A percentile compares a stretch with the other conserved stretches of the same genome.
Conservation (phyloP, 805 yeast genomes). For the Ogataea paradorogensis region DNA sequence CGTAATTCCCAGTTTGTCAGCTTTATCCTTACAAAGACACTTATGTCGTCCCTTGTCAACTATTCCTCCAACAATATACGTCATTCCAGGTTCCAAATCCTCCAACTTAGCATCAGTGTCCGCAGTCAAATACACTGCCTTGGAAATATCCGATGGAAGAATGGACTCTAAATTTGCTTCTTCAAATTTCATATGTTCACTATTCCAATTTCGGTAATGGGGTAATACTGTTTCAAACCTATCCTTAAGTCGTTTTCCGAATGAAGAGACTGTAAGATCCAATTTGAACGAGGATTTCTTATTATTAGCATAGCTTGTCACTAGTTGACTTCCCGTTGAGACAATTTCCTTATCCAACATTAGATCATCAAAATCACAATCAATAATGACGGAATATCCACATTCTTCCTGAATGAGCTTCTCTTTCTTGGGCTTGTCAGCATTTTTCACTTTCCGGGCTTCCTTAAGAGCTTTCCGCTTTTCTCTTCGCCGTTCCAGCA, state of each 20-base stretch:
- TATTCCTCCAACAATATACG: constrained; percentile 91
- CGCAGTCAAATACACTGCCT: constrained; percentile 73
- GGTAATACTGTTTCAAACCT: constrained; percentile 66
- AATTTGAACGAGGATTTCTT: constrained; percentile 57
- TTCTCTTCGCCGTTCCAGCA: constrained; percentile 48
- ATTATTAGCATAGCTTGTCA: constrained; percentile 78
- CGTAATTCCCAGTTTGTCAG: constrained; percentile 62
- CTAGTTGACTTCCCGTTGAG: constrained; percentile 75
- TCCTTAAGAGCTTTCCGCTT: constrained; percentile 46
- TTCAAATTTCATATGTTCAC: constrained; percentile 47
- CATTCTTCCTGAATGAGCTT: constrained; percentile 35
- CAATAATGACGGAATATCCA: constrained; percentile 41
- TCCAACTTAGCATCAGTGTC: constrained; percentile 75
- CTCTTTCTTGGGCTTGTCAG: constrained; percentile 32
- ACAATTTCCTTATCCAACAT: constrained; percentile 74
- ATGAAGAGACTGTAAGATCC: constrained; percentile 58
- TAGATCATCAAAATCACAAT: constrained; percentile 86
- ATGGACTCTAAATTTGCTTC: constrained; percentile 37
- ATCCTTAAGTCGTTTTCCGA: constrained; percentile 59
- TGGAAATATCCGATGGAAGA: constrained; percentile 32
- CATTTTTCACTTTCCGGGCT: constrained; percentile 27
- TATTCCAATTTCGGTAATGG: constrained; percentile 64
- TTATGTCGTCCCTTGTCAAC: constrained; percentile 94
- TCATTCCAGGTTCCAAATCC: constrained; percentile 61
- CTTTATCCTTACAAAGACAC: constrained; percentile 75